These are phyloP conservation scores for Spathaspora arborariae DNA, from an alignment of 805 yeast genomes.

Conservation along the genomic window DNA sequence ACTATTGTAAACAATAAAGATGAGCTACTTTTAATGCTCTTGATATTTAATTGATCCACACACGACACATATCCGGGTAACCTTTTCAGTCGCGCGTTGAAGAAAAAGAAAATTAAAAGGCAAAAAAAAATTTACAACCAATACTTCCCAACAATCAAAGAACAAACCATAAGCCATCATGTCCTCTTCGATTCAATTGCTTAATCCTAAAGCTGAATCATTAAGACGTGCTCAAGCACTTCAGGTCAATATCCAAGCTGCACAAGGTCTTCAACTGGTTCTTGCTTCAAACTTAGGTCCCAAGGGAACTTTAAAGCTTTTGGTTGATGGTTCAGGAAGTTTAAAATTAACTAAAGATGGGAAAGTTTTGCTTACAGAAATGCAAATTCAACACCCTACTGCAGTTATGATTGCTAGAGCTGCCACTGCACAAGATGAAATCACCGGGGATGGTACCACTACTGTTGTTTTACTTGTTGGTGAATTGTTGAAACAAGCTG, in stretches of 20 bases:
- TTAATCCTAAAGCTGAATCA: constrained; percentile 98
- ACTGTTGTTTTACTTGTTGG: constrained; percentile 94
- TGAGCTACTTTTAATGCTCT: no score
- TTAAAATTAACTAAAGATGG: constrained; percentile 97
- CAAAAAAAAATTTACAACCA: constrained; percentile 1
- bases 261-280: constrained; percentile 93
- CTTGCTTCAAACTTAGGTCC: constrained; percentile 92
- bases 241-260: constrained; percentile 92
- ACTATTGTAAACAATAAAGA: no score
- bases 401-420: constrained; percentile 76
- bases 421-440: constrained; percentile 97
- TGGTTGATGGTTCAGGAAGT: constrained; percentile 95
- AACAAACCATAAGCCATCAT: background rate
- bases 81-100: background rate
- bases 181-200: constrained; percentile 54
- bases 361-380: constrained; percentile 85
- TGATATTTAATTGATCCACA: no score
- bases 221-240: constrained; percentile 91
- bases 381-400: constrained; percentile 76
- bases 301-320: constrained; percentile 92
- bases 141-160: background rate
- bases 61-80: background rate
- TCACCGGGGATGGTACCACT: constrained; percentile 99
- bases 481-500: constrained; percentile 90
- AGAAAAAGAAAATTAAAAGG: background rate